phyloP scores from a whole-genome alignment of 352 stramenopile genomes.

The Globisporangium mamillatum region DNA sequence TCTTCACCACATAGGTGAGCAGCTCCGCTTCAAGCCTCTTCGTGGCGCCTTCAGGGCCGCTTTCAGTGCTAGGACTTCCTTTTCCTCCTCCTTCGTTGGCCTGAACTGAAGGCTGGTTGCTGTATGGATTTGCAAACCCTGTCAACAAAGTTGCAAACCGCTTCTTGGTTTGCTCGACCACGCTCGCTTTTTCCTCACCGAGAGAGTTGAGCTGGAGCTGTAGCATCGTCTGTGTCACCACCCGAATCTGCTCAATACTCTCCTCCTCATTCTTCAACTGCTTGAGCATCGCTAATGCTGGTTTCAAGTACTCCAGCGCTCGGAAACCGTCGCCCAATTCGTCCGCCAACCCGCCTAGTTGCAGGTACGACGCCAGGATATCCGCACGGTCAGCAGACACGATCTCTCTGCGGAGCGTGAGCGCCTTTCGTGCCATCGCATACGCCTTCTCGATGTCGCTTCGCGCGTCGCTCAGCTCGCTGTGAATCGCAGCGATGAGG shows the following conservation, averaged over 20 bases:
- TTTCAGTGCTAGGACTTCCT: not conserved
- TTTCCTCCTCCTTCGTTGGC: not conserved
- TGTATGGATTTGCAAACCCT: constrained; percentile 18
- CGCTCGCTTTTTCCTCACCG: constrained; percentile 30
- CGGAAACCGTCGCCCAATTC: constrained; percentile 50
- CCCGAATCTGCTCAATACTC: constrained; percentile 29
- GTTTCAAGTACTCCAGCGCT: constrained; percentile 50
- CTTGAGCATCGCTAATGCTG: constrained; percentile 34
- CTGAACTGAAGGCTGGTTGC: not conserved
- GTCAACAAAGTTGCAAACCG: constrained; percentile 25
- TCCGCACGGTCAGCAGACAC: constrained; percentile 25
- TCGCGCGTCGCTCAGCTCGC: constrained; percentile 16
- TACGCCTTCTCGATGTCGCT: constrained; percentile 41
- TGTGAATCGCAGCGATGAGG: constrained; percentile 27
- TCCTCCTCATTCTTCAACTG: constrained; percentile 18
- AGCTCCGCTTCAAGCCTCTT: constrained; percentile 20
- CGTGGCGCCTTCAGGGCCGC: not conserved
- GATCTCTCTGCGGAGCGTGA: constrained; percentile 34
- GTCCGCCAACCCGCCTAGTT: constrained; percentile 39
- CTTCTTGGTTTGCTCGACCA: constrained; percentile 38
- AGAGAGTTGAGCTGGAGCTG: constrained; percentile 37
- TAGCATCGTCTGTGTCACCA: constrained; percentile 39
- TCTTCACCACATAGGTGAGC: constrained; percentile 36
- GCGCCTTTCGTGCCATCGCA: constrained; percentile 31
- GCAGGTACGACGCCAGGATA: constrained; percentile 40